Conservation (phyloP, 371 early-diverging fungal species). For the Haplosporangium sp. region DNA sequence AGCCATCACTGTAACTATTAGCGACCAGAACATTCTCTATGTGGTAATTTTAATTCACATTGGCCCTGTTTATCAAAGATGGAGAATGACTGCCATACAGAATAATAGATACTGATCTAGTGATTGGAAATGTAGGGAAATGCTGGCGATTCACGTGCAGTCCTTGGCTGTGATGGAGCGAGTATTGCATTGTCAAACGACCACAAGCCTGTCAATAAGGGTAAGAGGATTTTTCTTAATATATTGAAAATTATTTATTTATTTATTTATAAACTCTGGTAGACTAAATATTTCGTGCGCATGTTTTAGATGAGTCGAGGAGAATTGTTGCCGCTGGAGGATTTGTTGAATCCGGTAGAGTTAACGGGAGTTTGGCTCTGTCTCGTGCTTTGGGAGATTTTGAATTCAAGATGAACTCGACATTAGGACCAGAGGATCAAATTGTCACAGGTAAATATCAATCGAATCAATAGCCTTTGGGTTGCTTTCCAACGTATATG, state of each 20-base stretch:
- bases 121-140: conserved; percentile 72
- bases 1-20: conserved; percentile 86
- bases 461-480: neutral
- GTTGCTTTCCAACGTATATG: neutral
- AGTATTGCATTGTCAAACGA: conserved; percentile 89
- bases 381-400: conserved; percentile 97
- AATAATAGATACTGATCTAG: neutral
- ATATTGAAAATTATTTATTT: neutral
- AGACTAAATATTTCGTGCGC: neutral
- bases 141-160: conserved; percentile 96
- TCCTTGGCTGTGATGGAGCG: conserved; percentile 79
- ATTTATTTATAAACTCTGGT: neutral
- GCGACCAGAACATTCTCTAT: conserved; percentile 68
- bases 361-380: conserved; percentile 97
- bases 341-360: conserved; percentile 94
- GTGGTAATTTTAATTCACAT: conserved; percentile 36
- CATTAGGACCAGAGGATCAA: conserved; percentile 86
- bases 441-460: conserved; percentile 78
- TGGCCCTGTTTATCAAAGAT: neutral
- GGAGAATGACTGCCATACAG: neutral
- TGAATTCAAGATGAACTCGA: conserved; percentile 88
- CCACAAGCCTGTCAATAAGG: conserved; percentile 92
- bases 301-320: conserved; percentile 69
- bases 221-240: conserved; percentile 17
- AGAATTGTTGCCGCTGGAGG: conserved; percentile 93